Evolutionary conservation across 2,329 filamentous ascomycete genomes (phyloP), one percentile per base, ranked within the genome.

Genomic region (Talaromyces marneffei): DNA sequence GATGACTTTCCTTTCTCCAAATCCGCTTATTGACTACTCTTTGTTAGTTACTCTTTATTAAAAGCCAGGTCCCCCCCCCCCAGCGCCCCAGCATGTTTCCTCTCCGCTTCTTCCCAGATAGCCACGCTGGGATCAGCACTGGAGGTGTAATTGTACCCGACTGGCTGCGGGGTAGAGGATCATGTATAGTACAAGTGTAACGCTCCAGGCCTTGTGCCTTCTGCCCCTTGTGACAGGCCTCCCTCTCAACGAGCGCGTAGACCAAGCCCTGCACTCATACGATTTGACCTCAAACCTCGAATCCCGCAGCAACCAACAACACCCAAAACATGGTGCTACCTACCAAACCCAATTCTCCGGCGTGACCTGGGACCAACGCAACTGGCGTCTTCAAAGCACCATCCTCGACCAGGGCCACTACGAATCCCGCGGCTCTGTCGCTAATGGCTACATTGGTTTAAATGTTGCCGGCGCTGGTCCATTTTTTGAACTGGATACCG

Each of bases 381-480:
- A 80, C 40, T 87, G 85, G 85, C 71, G 76, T 14, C 72, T 87
- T 23, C 78, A 75, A 4, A 85, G 83, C 9, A 81, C 77, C 10
- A 70, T 72, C 9, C 72, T 87, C 14, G 80, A 85, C 62, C 81
- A 80, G 72, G 83, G 84, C 31, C 79, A 85, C 66, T 85, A 83
- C 66, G 83, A 87, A 68, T 82, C 83, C 3, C 84, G 85, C 46
- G 79, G 84, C 18, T 82, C 82, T 12, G 75, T 86, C 40, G 82
- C 83, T 4, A 88, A 88, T 69, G 86, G 86, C 20, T 88, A 88
- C 65, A 70, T 87, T 5, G 86, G 86, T 8, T 85, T 87, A 68
- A 86, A 82, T 64, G 77, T 87, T 29, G 85, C 85, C 25, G 81
- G 84, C n/a, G 77, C 80, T 7, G 86, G 86, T 0, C 85, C 85